Evolutionary conservation across 2,329 filamentous ascomycete species (phyloP), one percentile per base, ranked within the genome.

Genomic region (Aspergillus niger): DNA sequence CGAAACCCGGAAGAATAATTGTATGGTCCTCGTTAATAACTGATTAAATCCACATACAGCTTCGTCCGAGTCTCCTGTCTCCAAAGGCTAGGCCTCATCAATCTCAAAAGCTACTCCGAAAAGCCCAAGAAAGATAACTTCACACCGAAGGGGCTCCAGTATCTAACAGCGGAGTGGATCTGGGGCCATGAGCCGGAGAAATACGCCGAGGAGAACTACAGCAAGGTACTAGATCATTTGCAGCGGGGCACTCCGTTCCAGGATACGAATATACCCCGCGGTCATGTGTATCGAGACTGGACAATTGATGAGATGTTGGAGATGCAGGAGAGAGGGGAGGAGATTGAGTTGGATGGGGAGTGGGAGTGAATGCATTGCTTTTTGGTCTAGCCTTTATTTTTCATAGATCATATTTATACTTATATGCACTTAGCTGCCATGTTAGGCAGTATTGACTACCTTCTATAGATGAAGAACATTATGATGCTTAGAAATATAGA

Each of bases 11-110:
- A 17, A 8, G 0, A 3, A 78, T 80, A 54, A 80, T 79, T 52
- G 74, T 77, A 5, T 83, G 81, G 70, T 78, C 79, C 2, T 81
- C 82, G 59, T 81, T 82, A 59, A 75, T 81, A 38, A 77, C 78
- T 44, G 81, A 43, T 55, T 10, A 3, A 43, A 55, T 13, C 47
- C 51, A 10, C 28, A 47, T 17, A 63, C 54, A 50, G 47, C 15
- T 50, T 50, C 30, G n/a, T 50, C 8, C 47, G 47, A 20, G 47
- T 50, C 2, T 50, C 47, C 5, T 50, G 47, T 13, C 47, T 50
- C 15, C 47, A 50, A 28, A 50, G 32, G n/a, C 15, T 50, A 30
- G 47, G 47, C 8, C 47, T 50, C 15, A 20, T 50, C 4, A 32
- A 50, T n/a, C 47, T n/a, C 3, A 30, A 50, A 8, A 17, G 15